Percentiles rank a stretch among this genome's conserved stretches.
These are phyloP conservation scores for Vigna nakashimae DNA, from an alignment of 306 rosid genomes.

Conservation along the genomic window DNA sequence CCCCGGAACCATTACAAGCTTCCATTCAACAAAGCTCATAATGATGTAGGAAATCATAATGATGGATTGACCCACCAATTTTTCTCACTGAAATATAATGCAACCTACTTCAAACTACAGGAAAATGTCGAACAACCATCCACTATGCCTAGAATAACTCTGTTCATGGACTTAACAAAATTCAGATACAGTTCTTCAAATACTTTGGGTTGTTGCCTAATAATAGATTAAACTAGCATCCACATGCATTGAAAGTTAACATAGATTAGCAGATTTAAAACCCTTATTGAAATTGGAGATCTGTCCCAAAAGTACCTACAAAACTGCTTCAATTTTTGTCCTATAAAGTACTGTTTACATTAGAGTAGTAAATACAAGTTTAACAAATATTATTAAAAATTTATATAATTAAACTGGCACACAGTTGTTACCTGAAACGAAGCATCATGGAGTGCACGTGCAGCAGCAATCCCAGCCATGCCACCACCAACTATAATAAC, in stretches of 20 bases:
- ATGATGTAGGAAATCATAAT: background rate
- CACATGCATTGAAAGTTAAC: background rate
- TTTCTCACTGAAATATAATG: background rate
- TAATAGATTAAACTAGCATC: background rate
- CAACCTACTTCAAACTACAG: background rate
- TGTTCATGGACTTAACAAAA: background rate
- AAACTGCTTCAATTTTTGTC: background rate
- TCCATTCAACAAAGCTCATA: conserved; percentile 5
- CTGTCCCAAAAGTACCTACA: background rate
- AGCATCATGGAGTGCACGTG: conserved; percentile 93
- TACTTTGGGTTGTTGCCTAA: background rate
- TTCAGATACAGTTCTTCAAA: background rate
- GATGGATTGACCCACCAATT: background rate
- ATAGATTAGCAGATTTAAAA: background rate
- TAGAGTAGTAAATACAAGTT: background rate
- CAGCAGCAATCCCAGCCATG: conserved; percentile 96
- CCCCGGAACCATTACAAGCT: conserved; percentile 5
- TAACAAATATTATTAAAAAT: background rate
- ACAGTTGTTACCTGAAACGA: conserved; percentile 71
- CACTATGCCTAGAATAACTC: background rate
- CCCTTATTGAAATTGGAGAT: background rate
- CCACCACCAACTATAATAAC: conserved; percentile 95
- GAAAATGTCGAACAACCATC: background rate
- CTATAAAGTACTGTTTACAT: background rate
- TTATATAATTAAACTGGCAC: background rate